Base-by-base conservation (phyloP, 2,329 filamentous ascomycete genomes). In the Fusarium tanahbumbuense region DNA sequence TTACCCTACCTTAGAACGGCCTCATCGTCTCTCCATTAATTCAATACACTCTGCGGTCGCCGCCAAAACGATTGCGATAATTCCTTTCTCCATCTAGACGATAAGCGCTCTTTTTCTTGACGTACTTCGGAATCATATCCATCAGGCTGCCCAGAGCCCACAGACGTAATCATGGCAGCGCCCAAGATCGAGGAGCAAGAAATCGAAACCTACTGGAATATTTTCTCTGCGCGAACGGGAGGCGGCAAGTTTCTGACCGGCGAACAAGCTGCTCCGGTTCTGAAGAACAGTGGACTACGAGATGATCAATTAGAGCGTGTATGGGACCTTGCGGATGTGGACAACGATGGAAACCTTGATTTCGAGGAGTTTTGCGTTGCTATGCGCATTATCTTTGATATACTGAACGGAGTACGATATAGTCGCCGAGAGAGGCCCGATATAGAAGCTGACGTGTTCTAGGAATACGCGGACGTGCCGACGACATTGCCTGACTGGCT, bases 301-400 rank as follows among this genome's bases (percentile, higher is more conserved):
- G 87, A 89, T 76, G 86, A 87, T 77, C 95, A 99, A 83, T 90
- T 99, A n/a, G 96, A 98, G 83, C 89, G 91, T 75, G 93, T 99
- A 68, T 99, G 96, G 96, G 96, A 99, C 78, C 87, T 99, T 68
- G 93, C 96, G 62, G 96, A 99, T 79, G 93, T 99, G 67, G 96
- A 99, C 82, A 94, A 94, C 75, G 96, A 99, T 83, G 96, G 96
- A 69, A 97, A 97, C 81, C 86, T 99, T 57, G 96, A 99, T 82
- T 99, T 99, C 84, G 96, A 99, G 83, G 96, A 99, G 85, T 99
- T 99, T 81, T 99, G 96, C 81, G 96, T 99, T 62, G 96, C 94
- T 41, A 99, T 99, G 96, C 89, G 96, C 77, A 85, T 99, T 77
- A 98, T 98, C 76, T 99, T 98, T 81, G 96, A 99, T 80, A 84